Base-by-base conservation (phyloP, 31 red algal species). In the Pterothamnion heteromorphum region DNA sequence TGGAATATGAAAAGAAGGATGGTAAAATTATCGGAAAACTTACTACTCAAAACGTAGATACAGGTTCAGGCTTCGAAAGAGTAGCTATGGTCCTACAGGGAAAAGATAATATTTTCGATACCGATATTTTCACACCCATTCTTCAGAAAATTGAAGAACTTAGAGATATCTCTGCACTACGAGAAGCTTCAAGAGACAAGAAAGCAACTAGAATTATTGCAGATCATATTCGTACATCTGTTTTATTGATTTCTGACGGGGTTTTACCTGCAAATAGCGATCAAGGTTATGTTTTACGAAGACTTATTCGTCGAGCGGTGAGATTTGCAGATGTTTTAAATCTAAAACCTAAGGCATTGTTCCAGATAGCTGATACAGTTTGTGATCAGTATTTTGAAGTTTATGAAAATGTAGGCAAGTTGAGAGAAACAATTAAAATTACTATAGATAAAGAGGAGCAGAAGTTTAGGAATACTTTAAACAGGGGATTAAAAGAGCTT, bases 61-160 rank as follows among this genome's bases (percentile, higher is more conserved):
- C 98, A 18, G 98, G 98, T 20, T 97, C 97, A 95, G 98, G 98
- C 3, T 96, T 99, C 74, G 98, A 99, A 88, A 93, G 98, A 2
- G 90, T 99, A 2, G 86, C 87, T 0, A 94, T 94, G 33, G 96
- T 99, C 86, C 91, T 99, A 31, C 98, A 99, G 89, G 82, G 91
- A 26, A 97, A 97, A 90, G 80, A 85, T 84, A 96, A 94, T 39
- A 99, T 97, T 87, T 99, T 97, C 84, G 98, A 99, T 88, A 97
- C 98, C 18, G 98, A 99, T 92, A 92, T 97, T 27, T 99, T 99
- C 64, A 84, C 90, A 35, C 94, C 96, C 0, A 93, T 99, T 74
- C 97, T 99, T 92, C 91, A 94, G 1, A 91, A 94, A 20, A 99
- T 99, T 39, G 92, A 97, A 87, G 21, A 21, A 21, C 44, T 57